Evolutionary conservation across 2,329 filamentous ascomycete genomes (phyloP).

Genomic region (Tolypocladium guangdongense): DNA sequence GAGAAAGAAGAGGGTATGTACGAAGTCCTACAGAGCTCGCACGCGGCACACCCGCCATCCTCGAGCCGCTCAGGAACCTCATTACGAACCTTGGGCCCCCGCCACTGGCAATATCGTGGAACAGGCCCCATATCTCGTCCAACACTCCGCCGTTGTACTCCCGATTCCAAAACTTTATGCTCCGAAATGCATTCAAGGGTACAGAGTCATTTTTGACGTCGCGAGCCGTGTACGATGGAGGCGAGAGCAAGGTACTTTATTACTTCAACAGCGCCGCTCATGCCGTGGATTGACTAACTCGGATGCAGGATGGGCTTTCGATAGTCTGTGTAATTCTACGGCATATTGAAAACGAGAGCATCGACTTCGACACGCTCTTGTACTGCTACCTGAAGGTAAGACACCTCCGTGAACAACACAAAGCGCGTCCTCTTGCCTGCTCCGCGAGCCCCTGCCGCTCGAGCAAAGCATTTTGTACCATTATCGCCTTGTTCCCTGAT

Average conservation of each 20-base stretch:
- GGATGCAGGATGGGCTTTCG: constrained; percentile 48
- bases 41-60: constrained; percentile 42
- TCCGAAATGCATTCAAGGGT: constrained; percentile 55
- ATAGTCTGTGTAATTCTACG: constrained; percentile 60
- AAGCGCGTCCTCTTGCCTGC: background rate
- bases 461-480: background rate
- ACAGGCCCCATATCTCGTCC: constrained; percentile 51
- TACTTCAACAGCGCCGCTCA: background rate
- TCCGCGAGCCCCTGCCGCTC: background rate
- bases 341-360: constrained; percentile 53
- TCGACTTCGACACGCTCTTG: constrained; percentile 54
- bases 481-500: background rate
- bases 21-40: constrained; percentile 42
- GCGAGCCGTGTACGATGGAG: constrained; percentile 58
- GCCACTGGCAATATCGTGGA: constrained; percentile 59
- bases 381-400: constrained; percentile 57
- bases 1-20: constrained; percentile 46
- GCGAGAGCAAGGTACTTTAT: constrained; percentile 51
- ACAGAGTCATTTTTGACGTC: constrained; percentile 54
- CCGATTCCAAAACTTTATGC: constrained; percentile 62
- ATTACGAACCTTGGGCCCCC: constrained; percentile 58
- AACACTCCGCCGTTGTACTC: constrained; percentile 56
- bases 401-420: background rate
- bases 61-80: constrained; percentile 49
- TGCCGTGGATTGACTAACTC: background rate